A percentile compares a stretch with the other conserved stretches of the same genome.
phyloP scores from a whole-genome alignment of 768 basidiomycete species.

The Auricularia sp. region DNA sequence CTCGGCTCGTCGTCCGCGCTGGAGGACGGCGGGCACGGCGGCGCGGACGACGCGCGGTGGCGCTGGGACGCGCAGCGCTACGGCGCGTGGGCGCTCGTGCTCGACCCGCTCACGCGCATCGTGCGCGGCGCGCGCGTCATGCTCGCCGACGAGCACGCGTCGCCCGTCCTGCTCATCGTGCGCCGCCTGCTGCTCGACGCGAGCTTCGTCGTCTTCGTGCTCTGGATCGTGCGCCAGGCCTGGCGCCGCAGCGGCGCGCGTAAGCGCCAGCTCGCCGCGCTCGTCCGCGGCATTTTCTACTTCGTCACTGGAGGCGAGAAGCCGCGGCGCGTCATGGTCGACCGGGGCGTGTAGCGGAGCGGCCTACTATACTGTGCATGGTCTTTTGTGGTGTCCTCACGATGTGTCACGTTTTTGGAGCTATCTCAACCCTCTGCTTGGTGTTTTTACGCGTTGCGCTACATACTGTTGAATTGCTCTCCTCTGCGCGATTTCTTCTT shows the following conservation, averaged over 20 bases:
- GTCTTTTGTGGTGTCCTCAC: background rate
- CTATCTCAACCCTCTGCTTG: no score
- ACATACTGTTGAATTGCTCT: no score
- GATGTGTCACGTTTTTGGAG: background rate
- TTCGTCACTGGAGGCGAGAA: conserved; percentile 42
- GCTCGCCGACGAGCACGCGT: conserved; percentile 33
- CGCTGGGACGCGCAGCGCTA: conserved; percentile 71
- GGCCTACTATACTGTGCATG: background rate
- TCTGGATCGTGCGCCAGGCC: conserved; percentile 43
- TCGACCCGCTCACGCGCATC: conserved; percentile 39
- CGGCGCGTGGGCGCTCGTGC: conserved; percentile 71
- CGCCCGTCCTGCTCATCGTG: conserved; percentile 57
- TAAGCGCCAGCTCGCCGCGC: conserved; percentile 24
- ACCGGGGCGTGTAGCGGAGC: conserved; percentile 25
- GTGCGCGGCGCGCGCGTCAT: conserved; percentile 20
- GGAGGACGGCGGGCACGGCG: background rate
- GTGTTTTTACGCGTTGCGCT: no score
- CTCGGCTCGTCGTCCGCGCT: background rate
- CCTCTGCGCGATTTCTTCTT: no score
- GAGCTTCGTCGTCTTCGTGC: conserved; percentile 57
- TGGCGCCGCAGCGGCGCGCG: conserved; percentile 66
- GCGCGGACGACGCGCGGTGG: conserved; percentile 1
- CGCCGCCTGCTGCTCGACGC: conserved; percentile 69
- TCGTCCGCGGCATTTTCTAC: background rate
- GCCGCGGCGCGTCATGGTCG: conserved; percentile 33